Conservation (phyloP, 148 eudicot genomes). For the Cornus kousa region DNA sequence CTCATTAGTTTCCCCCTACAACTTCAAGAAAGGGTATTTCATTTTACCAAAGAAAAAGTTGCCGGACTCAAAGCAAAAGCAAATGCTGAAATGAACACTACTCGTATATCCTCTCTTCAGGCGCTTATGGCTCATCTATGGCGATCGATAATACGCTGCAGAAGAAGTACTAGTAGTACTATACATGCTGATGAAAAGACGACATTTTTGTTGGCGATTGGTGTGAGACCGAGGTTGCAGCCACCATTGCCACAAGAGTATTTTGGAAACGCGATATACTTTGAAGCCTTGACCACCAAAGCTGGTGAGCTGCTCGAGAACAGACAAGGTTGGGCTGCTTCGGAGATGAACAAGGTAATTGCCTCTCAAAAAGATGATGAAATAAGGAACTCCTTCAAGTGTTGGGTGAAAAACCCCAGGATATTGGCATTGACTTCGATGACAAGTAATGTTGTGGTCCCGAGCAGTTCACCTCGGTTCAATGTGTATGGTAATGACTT, state of each 20-base stretch:
- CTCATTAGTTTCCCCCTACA: not conserved
- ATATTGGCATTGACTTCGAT: not conserved
- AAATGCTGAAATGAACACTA: constrained; percentile 18
- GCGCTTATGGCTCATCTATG: constrained; percentile 38
- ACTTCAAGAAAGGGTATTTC: constrained; percentile 23
- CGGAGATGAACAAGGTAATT: no score
- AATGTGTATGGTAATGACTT: constrained; percentile 36
- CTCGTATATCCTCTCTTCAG: constrained; percentile 33
- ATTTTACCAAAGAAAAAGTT: constrained; percentile 24
- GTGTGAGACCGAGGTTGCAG: constrained; percentile 16
- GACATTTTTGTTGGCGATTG: not conserved
- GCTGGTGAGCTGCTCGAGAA: no score
- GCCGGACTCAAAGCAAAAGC: constrained; percentile 30
- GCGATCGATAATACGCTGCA: constrained; percentile 16
- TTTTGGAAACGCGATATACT: not conserved
- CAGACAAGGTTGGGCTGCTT: no score
- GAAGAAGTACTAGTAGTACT: not conserved
- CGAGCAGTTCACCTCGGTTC: constrained; percentile 33
- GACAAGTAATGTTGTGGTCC: not conserved
- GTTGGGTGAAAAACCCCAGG: constrained; percentile 19
- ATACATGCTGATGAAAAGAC: constrained; percentile 2
- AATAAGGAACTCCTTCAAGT: not conserved
- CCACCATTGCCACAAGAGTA: constrained; percentile 4
- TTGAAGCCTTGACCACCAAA: no score
- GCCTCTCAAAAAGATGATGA: no score